Evolutionary conservation across 257 asterid genomes (phyloP), one percentile per base, ranked within the genome.

Genomic region (Buddleja alternifolia): DNA sequence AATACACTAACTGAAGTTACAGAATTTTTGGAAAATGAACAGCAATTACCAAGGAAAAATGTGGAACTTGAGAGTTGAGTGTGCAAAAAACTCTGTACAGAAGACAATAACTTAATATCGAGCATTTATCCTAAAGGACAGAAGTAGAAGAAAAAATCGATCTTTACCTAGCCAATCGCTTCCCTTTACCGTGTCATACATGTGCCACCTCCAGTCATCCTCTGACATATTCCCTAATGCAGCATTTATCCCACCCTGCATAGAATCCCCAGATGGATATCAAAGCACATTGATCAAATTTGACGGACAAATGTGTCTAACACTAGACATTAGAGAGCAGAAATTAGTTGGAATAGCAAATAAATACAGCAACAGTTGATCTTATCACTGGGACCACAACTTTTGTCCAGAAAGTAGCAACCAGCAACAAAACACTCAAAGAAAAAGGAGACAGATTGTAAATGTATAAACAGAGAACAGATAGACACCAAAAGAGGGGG

Each of bases 151-250:
- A 14, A 14, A 52, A 60, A 58, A 6, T 42, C 51, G 25, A 32
- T 39, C 50, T 25, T 21, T 75, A 88, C 95, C 95, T 76, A 88
- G 70, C 95, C 95, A 88, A 62, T 88, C 95, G 59, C 90, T 88
- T 79, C 95, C 95, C 66, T 88, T 88, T 23, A 88, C 95, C 7
- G 93, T 88, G 60, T 85, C 95, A 73, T 88, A 88, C 95, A 88
- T 86, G 78, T 85, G 93, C 95, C 95, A 88, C 83, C 95, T 88
- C 95, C 95, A 88, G 68, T 88, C 93, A 76, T 88, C 95, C 68
- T 88, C 93, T 1, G 86, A 47, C 95, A 88, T 88, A 74, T 88
- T 88, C 57, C 95, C 93, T 69, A 88, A 50, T 14, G 95, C 95
- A 73, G 95, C 95, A 77, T 88, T 88, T 73, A 88, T 86, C 25